Evolutionary conservation across 345 rosid genomes (phyloP), one percentile per base, ranked within the genome.

Genomic region (Sonneratia caseolaris): DNA sequence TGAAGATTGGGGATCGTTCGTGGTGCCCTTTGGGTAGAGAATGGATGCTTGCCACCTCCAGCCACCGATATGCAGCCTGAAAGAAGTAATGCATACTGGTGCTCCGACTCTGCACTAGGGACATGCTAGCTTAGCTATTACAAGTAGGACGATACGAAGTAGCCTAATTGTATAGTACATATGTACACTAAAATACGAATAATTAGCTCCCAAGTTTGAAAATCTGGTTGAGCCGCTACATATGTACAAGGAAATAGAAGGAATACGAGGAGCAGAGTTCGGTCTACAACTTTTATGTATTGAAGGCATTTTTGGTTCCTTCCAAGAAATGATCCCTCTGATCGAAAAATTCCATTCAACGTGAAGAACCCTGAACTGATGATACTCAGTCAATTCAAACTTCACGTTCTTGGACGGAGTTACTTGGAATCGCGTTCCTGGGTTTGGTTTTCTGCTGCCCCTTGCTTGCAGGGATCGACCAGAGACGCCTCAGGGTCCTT

Each of bases 1-100:
- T 90, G 94, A 93, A 93, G 84, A 79, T 93, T 51, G 96, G 98
- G 53, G 91, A 88, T 36, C 92, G 89, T 48, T 89, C 97, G 40
- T 91, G 98, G 98, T 86, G 87, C 75, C 98, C 98, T 55, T 77
- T 88, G 40, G 96, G 85, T 27, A 82, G 68, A 73, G 96, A 89
- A 43, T 93, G 98, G 97, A 83, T 78, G 3, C 76, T 93, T 40
- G 91, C 92, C 24, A 84, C 97, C 38, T 78, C 76, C 21, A 97
- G 97, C 66, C 87, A 88, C 57, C 72, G 86, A 69, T 93, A 88
- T 72, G 95, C 96, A 42, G 91, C 90, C 10, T 92, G 97, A 96
- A 84, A 80, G 64, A 88, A 88, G 80, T 88, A 80, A 86, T 64
- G 3, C 37, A 49, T 7, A 53, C 59, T 7, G 19, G 18, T 53